phyloP scores from a whole-genome alignment of 2,329 filamentous ascomycete genomes.

The Dactylellina haptotyla region DNA sequence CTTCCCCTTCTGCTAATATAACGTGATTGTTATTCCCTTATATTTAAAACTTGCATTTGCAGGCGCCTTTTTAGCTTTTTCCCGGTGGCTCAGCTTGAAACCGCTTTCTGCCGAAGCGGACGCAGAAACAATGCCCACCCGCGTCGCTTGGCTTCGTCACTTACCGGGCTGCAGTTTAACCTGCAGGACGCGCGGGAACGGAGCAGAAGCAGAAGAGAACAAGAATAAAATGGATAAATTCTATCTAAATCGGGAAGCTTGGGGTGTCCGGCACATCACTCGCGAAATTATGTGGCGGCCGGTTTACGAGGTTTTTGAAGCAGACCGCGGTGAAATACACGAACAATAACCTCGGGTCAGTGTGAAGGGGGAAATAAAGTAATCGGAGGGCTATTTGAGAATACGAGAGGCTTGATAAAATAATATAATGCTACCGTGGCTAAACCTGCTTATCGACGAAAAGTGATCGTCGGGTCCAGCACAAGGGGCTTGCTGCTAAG shows the following conservation, averaged over 20 bases:
- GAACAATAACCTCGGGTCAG: neutral
- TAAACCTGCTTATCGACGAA: neutral
- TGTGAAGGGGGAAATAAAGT: neutral
- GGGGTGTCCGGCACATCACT: neutral
- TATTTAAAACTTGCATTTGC: slow-evolving; percentile 10
- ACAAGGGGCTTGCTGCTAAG: neutral
- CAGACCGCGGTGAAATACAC: neutral
- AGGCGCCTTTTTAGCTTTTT: neutral
- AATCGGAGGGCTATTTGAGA: neutral
- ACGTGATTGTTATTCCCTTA: slow-evolving; percentile 20
- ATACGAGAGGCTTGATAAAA: neutral
- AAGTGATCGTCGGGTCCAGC: neutral
- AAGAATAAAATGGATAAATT: neutral
- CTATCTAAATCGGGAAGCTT: neutral
- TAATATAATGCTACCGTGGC: slow-evolving; percentile 11
- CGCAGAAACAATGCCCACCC: neutral
- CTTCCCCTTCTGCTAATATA: slow-evolving; percentile 1
- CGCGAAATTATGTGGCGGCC: neutral
- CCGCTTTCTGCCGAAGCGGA: neutral
- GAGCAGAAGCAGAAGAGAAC: neutral
- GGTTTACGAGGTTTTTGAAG: neutral
- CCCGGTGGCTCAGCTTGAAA: slow-evolving; percentile 7
- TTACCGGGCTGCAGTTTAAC: neutral
- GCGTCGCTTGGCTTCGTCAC: neutral
- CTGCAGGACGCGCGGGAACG: neutral